phyloP scores from a whole-genome alignment of 495 filamentous ascomycete genomes.

The Aspergillus biplanus region DNA sequence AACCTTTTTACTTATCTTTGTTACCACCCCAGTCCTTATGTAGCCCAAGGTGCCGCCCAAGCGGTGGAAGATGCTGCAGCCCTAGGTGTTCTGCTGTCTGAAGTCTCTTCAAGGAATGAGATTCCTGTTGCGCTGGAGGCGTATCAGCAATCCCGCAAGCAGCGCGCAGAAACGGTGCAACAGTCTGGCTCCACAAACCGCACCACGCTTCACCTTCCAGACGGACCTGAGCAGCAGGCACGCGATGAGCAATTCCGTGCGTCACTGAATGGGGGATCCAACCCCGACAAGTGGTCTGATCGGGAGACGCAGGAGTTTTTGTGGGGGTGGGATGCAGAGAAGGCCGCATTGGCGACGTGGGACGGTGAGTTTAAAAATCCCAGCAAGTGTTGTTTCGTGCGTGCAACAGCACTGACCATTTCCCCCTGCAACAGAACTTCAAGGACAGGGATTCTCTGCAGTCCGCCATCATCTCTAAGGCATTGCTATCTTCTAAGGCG shows the following conservation, averaged over 20 bases:
- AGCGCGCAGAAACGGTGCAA: slow-evolving; percentile 55
- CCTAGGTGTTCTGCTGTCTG: slow-evolving; percentile 49
- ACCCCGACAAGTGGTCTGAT: slow-evolving; percentile 55
- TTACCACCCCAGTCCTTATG: slow-evolving; percentile 36
- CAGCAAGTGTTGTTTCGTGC: not conserved
- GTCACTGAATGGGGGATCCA: slow-evolving; percentile 38
- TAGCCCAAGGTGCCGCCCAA: slow-evolving; percentile 57
- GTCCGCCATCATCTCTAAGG: slow-evolving; percentile 1
- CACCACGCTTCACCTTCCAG: slow-evolving; percentile 55
- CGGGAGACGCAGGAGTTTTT: slow-evolving; percentile 49
- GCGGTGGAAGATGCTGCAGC: slow-evolving; percentile 60
- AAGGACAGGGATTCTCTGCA: not conserved
- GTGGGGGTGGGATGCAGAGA: slow-evolving; percentile 54
- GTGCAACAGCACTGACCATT: not conserved
- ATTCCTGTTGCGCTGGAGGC: slow-evolving; percentile 46
- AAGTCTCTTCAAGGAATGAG: slow-evolving; percentile 41
- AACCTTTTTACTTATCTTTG: not conserved
- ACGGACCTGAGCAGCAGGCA: slow-evolving; percentile 55
- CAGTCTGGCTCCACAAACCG: slow-evolving; percentile 55
- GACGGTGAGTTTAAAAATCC: slow-evolving; percentile 34
- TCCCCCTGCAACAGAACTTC: not conserved
- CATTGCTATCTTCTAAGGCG: not conserved
- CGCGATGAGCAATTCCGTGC: slow-evolving; percentile 50
- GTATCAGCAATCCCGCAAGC: slow-evolving; percentile 54
- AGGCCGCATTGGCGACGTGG: slow-evolving; percentile 47